phyloP scores from a whole-genome alignment of 768 basidiomycete species.

The Boletellus sp. region DNA sequence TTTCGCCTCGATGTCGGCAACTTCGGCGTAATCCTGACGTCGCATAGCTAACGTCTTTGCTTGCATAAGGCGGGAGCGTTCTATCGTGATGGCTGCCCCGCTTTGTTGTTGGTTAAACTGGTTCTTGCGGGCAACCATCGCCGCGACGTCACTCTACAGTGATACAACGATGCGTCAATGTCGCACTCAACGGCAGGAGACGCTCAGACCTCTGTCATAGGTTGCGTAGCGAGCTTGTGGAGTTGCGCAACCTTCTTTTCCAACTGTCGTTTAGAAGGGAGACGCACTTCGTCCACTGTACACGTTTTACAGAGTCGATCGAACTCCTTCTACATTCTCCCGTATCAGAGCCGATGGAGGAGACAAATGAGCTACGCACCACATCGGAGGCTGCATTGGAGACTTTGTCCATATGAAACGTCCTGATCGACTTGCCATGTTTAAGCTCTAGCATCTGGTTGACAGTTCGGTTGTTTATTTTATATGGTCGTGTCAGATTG shows the following conservation, averaged over 20 bases:
- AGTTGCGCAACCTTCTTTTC: constrained; percentile 66
- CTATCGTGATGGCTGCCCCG: constrained; percentile 40
- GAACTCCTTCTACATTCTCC: constrained; percentile 61
- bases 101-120: constrained; percentile 36
- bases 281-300: constrained; percentile 48
- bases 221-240: constrained; percentile 51
- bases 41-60: constrained; percentile 71
- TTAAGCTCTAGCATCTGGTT: constrained; percentile 71
- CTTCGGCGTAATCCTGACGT: constrained; percentile 66
- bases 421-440: constrained; percentile 62
- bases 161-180: constrained; percentile 8
- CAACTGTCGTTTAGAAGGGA: constrained; percentile 65
- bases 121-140: constrained; percentile 71
- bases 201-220: constrained; percentile 72
- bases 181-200: constrained; percentile 6
- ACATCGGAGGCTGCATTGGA: constrained; percentile 66
- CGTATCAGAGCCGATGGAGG: constrained; percentile 8
- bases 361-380: constrained; percentile 41
- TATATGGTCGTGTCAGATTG: constrained; percentile 62
- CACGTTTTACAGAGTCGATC: constrained; percentile 50
- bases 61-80: constrained; percentile 65
- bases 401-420: constrained; percentile 80
- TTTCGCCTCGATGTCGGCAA: constrained; percentile 57
- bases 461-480: constrained; percentile 58
- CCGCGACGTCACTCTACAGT: constrained; percentile 71